These are phyloP conservation scores for Coniochaeta sp. DNA, from an alignment of 2,329 filamentous ascomycete genomes.

Conservation along the genomic window DNA sequence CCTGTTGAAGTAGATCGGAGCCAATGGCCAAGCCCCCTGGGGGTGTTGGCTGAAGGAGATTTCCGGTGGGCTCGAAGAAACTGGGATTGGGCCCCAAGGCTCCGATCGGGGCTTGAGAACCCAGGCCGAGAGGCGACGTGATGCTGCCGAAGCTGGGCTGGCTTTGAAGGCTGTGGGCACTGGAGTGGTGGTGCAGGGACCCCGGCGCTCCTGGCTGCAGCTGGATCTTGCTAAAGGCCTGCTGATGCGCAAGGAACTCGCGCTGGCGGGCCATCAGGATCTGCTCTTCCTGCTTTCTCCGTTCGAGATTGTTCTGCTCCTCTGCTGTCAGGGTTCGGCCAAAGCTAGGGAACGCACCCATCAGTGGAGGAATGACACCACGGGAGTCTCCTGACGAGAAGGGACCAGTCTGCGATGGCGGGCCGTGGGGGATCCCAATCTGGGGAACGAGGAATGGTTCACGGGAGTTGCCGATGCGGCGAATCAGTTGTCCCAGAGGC, in stretches of 20 bases:
- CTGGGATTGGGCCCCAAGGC: conserved; percentile 54
- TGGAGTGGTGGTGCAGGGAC: conserved; percentile 82
- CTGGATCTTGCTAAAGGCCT: conserved; percentile 67
- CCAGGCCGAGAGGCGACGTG: conserved; percentile 68
- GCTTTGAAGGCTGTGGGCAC: conserved; percentile 90
- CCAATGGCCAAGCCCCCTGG: conserved; percentile 36
- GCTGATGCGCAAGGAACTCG: conserved; percentile 83
- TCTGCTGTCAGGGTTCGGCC: conserved; percentile 94
- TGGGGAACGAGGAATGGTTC: conserved; percentile 97
- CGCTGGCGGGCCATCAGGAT: conserved; percentile 94
- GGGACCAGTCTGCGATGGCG: conserved; percentile 45
- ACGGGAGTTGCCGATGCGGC: conserved; percentile 92
- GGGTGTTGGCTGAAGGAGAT: conserved; percentile 30
- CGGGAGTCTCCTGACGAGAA: conserved; percentile 44
- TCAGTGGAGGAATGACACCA: conserved; percentile 77
- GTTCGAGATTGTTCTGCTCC: conserved; percentile 94
- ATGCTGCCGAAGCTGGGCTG: conserved; percentile 96
- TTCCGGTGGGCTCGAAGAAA: conserved; percentile 58
- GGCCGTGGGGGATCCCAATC: conserved; percentile 88
- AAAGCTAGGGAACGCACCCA: conserved; percentile 90
- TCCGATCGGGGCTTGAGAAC: conserved; percentile 42
- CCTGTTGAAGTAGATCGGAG: conserved; percentile 55
- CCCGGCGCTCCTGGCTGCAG: conserved; percentile 43
- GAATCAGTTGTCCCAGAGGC: conserved; percentile 86
- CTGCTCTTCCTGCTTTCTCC: conserved; percentile 96